Base-by-base conservation (phyloP, 1,284 basidiomycete genomes). In the Pseudozyma sp. region DNA sequence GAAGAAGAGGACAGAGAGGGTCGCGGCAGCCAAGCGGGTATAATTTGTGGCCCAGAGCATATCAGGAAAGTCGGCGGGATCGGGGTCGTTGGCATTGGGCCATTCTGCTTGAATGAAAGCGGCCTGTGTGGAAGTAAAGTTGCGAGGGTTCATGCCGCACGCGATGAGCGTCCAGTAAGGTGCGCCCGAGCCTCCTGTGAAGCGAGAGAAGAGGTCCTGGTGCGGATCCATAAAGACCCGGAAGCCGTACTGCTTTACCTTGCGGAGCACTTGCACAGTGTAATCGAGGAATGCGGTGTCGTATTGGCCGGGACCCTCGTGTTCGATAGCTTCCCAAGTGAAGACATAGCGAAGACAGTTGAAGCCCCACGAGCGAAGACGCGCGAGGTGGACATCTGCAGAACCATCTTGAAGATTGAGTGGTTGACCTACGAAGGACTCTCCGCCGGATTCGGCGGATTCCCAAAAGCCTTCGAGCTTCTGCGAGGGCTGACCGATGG, bases 31-130 rank as follows among this genome's bases (percentile, higher is more conserved):
- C 16, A 97, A 89, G 11, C 92, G 92, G 49, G 92, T 90, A 81
- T 98, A 97, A 84, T 98, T 98, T 24, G 96, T 97, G 14, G 91
- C 90, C 96, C 96, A 98, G 70, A 95, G 79, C 96, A 99, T 99
- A 53, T 91, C 90, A 2, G 96, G 94, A 67, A 94, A 88, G 0
- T 88, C 85, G 7, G 88, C 86, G 0, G 96, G 94, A 69, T 92
- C 88, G 3, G 92, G 88, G 0, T 86, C 81, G 40, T 88, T 85
- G 0, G 90, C 80, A 3, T 86, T 82, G 0, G 94, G 91, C 85
- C 93, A 97, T 86, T 98, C 94, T 84, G 89, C 90, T 81, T 98
- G 94, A 11, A 99, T 81, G 64, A 95, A 89, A 35, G 94, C 92
- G 5, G 93, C 88, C 81, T 92, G 90, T 0, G 95, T 97, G 1